Evolutionary conservation across 257 asterid species (phyloP).

Genomic region (Ajuga chamaepitys): DNA sequence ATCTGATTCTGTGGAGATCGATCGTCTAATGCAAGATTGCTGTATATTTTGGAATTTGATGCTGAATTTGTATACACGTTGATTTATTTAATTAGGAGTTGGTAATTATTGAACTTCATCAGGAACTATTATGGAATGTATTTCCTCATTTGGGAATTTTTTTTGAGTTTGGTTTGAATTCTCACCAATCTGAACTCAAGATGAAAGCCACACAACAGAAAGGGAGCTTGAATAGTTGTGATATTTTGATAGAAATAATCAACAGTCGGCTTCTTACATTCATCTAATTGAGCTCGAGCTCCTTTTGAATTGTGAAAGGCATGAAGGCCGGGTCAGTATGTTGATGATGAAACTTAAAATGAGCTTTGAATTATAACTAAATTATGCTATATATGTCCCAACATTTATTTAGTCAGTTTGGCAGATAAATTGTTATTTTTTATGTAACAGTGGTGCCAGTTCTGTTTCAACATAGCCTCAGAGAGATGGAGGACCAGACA

Average conservation of each 20-base stretch:
- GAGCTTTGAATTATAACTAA: not conserved
- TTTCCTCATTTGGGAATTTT: not conserved
- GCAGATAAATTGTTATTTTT: not conserved
- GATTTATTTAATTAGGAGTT: not conserved
- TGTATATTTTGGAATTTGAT: not conserved
- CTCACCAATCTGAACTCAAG: not conserved
- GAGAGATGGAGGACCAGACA: conserved; percentile 63
- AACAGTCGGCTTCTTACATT: not conserved
- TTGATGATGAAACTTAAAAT: not conserved
- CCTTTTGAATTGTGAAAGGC: not conserved
- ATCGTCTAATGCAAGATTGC: not conserved
- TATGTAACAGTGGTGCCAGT: conserved; percentile 70
- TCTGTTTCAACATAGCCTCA: conserved; percentile 71
- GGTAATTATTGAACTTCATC: not conserved
- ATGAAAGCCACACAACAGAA: not conserved
- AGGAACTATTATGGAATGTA: not conserved
- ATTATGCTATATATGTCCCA: not conserved
- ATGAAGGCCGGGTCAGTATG: not conserved
- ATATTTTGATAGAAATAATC: not conserved
- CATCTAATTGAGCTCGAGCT: not conserved
- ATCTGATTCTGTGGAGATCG: not conserved
- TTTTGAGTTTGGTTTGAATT: not conserved
- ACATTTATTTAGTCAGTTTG: not conserved
- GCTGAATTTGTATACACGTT: not conserved
- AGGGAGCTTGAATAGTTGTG: not conserved